Evolutionary conservation across 2,329 filamentous ascomycete genomes (phyloP), one percentile per base, ranked within the genome.

Genomic region (Pseudogymnoascus sp.): DNA sequence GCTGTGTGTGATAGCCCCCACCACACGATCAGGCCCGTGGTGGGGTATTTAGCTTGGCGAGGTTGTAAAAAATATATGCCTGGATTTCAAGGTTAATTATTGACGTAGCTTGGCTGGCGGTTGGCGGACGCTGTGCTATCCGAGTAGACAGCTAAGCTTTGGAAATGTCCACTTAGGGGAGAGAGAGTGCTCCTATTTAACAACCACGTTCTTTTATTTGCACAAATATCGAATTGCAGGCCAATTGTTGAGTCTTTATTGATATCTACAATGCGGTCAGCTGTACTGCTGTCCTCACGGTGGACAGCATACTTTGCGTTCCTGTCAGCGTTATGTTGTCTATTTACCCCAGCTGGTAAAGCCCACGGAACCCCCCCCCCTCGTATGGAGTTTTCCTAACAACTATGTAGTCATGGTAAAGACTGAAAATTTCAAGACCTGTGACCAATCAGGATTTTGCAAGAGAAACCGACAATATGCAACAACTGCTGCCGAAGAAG

Each of bases 381-480:
- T 33, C 49, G 23, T 64, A 8, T 28, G 5, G 6, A 58, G 30
- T n/a, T 28, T 63, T 61, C 60, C 25, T 64, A 59, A 64, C 66
- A 63, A 64, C 63, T 8, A 6, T 25, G 36, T 49, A 96, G 92
- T 84, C 67, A 82, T 84, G 70, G 94, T 99, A 60, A 99, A 99
- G 78, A 89, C 96, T 73, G 87, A 96, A 71, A 92, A 96, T 75
- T 99, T 97, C 82, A 99, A 97, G 74, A 96, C 89, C 70, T 99
- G 94, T 79, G 80, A 89, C 68, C 93, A 99, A 74, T 94, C 93
- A 4, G 94, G 94, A 70, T 99, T 99, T 80, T 99, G 94, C 78
- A 94, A 92, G 74, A 90, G 94, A 67, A 97, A 97, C 77, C 87
- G 94, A 74, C 89, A 85, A 39, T 92, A 90, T 73, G 94, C 94